Base-by-base conservation (phyloP, 306 rosid genomes). In the Urtica urens region DNA sequence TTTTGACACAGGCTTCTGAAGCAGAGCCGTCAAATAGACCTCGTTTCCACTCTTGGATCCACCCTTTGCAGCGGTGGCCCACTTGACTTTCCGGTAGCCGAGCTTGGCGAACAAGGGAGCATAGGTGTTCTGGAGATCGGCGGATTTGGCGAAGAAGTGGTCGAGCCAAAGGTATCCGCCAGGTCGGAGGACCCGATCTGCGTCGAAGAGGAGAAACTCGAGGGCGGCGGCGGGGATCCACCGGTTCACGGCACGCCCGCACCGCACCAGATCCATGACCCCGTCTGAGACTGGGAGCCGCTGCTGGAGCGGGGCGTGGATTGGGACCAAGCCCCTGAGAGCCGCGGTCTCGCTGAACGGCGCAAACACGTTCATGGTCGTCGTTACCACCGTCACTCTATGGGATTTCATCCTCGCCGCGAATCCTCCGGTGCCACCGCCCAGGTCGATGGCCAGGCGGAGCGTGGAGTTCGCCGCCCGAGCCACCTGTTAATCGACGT, bases 121-220 rank as follows among this genome's bases (percentile, higher is more conserved):
- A 56, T 75, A 90, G 22, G 85, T 69, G 41, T 73, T 69, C 23
- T 85, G 95, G 55, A 90, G 93, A 59, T 85, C 99, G 61, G 44
- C 60, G 9, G 74, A 68, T 49, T 79, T 90, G 53, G 95, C 69
- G 45, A 90, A 90, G 61, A 90, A 90, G 13, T 82, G 92, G 55
- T 90, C 99, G 63, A 90, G 15, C 99, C 92, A 90, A 70, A 90
- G 72, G 50, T 72, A 90, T 55, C 99, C 99, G 7, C 99, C 99
- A 26, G 70, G 71, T 55, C 95, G 72, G 72, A 90, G 59, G 63
- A 90, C 94, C 28, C 99, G 66, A 27, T 90, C 99, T 55, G 71
- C 61, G 43, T 90, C 99, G 53, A 60, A 75, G 31, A 90, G 40
- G 83, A 90, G 50, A 43, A 90, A 90, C 72, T 85, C 99, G 81